Base-by-base conservation (phyloP, 1,284 basidiomycete genomes). In the Cryptococcus sp. region DNA sequence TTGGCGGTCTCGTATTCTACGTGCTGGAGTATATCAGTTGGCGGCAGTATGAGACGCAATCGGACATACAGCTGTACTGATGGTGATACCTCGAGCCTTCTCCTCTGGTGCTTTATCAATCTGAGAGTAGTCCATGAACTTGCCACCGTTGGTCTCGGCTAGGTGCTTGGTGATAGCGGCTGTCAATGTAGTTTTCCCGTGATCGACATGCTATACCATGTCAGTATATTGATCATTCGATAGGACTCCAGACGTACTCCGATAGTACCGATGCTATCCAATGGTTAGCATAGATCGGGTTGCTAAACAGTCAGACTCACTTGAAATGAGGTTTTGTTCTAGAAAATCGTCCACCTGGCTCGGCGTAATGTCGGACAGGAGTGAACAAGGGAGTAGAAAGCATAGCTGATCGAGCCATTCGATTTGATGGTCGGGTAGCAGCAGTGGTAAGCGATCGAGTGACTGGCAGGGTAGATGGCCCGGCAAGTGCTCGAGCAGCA, bases 81-180 rank as follows among this genome's bases (percentile, higher is more conserved):
- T 99, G 65, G 96, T 99, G 79, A 99, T 98, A 81, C 96, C 96
- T 79, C 96, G 90, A 57, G 95, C 95, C 80, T 94, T 96, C 82
- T 99, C 96, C 78, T 99, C 96, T 8, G 96, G 96, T n/a, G 96
- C 96, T 82, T 93, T 97, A 87, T 99, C 96, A 72, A 99, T 99
- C 78, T 93, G 86, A 54, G 84, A 85, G 80, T 99, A 99, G 83
- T 95, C 95, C 64, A 96, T 89, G 79, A 99, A 98, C 77, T 88
- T 92, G 63, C 92, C 94, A 54, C 76, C 78, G 53, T 87, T 89
- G 64, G 88, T 87, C 58, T 87, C 83, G 42, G 95, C 80, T 55
- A 98, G 85, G 60, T 94, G 89, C 78, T 93, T 98, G 71, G 96
- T 99, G 77, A 99, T 98, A 60, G 96, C 94, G 51, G 96, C 96